Evolutionary conservation across 345 rosid genomes (phyloP).

Genomic region (Aquilaria sinensis): DNA sequence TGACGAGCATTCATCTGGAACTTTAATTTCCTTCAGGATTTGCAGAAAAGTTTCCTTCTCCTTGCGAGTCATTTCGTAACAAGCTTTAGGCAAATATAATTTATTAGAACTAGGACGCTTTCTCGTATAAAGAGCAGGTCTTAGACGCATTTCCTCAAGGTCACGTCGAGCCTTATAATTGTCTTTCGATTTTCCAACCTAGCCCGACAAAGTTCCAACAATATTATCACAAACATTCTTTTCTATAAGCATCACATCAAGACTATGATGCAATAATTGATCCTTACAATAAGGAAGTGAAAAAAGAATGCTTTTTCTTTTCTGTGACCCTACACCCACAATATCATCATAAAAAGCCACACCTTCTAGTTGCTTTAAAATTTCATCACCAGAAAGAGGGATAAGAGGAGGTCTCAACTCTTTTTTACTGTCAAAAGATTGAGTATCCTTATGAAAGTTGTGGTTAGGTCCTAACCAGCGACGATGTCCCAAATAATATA

Average conservation of each 20-base stretch:
- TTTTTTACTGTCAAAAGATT: background rate
- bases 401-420: background rate
- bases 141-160: background rate
- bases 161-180: background rate
- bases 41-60: too few relatives aligned
- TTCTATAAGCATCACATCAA: slow-evolving; percentile 1
- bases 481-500: background rate
- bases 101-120: too few relatives aligned
- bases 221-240: background rate
- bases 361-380: background rate
- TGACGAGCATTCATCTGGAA: too few relatives aligned
- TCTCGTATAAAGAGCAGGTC: too few relatives aligned
- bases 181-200: background rate
- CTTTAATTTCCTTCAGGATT: too few relatives aligned
- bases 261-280: background rate
- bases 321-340: background rate
- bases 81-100: too few relatives aligned
- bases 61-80: too few relatives aligned
- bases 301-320: background rate
- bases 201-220: background rate
- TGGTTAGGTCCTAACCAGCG: background rate
- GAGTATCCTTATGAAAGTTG: background rate
- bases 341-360: background rate
- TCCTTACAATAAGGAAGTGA: background rate
- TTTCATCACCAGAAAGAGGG: background rate